Base-by-base conservation (phyloP, 257 asterid genomes). In the Verbena officinalis region DNA sequence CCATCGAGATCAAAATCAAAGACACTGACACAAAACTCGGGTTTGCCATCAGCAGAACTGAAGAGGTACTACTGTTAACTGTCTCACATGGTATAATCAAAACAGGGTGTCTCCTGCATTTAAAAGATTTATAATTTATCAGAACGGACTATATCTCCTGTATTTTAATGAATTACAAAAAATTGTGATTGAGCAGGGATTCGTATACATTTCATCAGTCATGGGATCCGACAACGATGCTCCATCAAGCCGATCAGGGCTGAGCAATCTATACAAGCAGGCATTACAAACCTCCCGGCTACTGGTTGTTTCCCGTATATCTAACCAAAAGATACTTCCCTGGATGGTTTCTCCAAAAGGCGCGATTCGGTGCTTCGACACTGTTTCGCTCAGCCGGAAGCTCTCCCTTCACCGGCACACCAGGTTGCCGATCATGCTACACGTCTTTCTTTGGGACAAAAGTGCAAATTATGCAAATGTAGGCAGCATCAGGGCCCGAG, bases 281-380 rank as follows among this genome's bases (percentile, higher is more conserved):
- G 95, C 96, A 3, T 34, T 65, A 8, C 65, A 19, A 33, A 69
- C 83, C 36, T 67, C 70, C 9, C 84, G 81, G 40, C 86, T 87
- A 3, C 68, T 92, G 17, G 85, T 89, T 7, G 81, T 92, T 9
- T 85, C 95, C 42, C 80, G 95, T 16, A 84, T 92, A 48, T 81
- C 92, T 0, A 89, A 89, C 73, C 83, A 77, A 38, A 92, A 92
- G 68, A 86, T 87, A 21, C 86, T 92, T 3, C 98, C 98, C 0
- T 92, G 98, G 97, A 87, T 89, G 92, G 93, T 89, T 60, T 83
- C 98, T 17, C 56, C 88, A 0, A 61, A 86, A 0, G 98, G 97
- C 0, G 93, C 96, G 0, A 68, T 92, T 55, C 75, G 95, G 1
- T 92, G 98, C 52, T 92, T 78, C 59, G 98, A 89, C 76, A 92